Evolutionary conservation across 2,329 filamentous ascomycete species (phyloP).

Genomic region (Scopulariopsis brevicaulis): DNA sequence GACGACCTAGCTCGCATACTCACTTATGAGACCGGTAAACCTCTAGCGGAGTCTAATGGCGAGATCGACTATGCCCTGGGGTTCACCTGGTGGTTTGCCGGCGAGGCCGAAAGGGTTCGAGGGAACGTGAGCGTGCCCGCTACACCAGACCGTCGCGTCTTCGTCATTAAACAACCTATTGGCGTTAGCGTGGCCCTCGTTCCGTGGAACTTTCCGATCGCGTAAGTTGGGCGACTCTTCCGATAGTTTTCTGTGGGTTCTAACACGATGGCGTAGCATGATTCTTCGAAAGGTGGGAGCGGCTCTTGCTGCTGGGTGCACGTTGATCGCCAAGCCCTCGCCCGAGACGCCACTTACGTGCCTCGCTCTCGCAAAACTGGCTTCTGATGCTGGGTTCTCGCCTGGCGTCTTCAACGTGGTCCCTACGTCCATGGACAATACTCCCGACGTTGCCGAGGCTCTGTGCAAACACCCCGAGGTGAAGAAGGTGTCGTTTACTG

Average conservation of each 20-base stretch:
- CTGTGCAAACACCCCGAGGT: slow-evolving; percentile 56
- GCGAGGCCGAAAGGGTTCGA: slow-evolving; percentile 63
- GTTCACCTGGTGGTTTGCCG: slow-evolving; percentile 74
- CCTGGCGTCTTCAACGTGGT: slow-evolving; percentile 79
- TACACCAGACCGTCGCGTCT: slow-evolving; percentile 60
- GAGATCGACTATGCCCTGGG: slow-evolving; percentile 63
- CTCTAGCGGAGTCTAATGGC: slow-evolving; percentile 56
- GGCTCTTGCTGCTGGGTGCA: slow-evolving; percentile 87
- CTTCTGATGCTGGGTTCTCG: slow-evolving; percentile 77
- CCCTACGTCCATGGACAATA: slow-evolving; percentile 48
- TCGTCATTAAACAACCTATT: slow-evolving; percentile 75
- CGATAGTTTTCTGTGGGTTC: too few species aligned
- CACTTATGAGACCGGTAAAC: slow-evolving; percentile 67
- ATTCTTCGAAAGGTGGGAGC: slow-evolving; percentile 60
- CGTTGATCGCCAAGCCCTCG: slow-evolving; percentile 83
- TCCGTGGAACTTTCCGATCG: slow-evolving; percentile 80
- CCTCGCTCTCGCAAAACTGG: slow-evolving; percentile 78
- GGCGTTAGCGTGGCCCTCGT: slow-evolving; percentile 77
- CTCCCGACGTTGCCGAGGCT: slow-evolving; percentile 72
- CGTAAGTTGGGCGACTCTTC: slow-evolving; percentile 13
- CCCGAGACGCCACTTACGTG: slow-evolving; percentile 88
- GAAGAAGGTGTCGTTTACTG: slow-evolving; percentile 91
- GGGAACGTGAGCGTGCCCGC: slow-evolving; percentile 65
- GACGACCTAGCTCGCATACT: slow-evolving; percentile 58
- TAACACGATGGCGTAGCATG: slow-evolving; percentile 29